These are phyloP conservation scores for Starmerella stigmatis DNA, from an alignment of 805 yeast species.

Conservation along the genomic window DNA sequence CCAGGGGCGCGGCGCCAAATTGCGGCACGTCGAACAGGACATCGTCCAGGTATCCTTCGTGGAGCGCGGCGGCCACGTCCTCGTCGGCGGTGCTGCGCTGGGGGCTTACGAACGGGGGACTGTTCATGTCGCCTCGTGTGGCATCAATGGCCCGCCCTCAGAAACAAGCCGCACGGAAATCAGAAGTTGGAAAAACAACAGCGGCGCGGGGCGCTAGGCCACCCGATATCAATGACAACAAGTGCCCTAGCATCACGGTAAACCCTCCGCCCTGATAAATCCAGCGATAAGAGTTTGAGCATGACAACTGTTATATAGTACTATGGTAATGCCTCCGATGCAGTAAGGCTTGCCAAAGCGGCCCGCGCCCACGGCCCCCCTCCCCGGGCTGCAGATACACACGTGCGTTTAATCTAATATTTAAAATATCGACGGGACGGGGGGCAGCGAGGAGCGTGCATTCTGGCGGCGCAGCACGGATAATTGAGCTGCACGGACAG, in stretches of 20 bases:
- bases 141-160: too few relatives aligned
- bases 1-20: background rate
- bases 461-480: too few relatives aligned
- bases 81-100: background rate
- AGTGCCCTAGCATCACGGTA: too few relatives aligned
- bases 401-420: too few relatives aligned
- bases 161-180: too few relatives aligned
- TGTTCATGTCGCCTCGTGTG: background rate
- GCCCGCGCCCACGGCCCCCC: too few relatives aligned
- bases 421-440: too few relatives aligned
- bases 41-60: slow-evolving; percentile 2
- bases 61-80: background rate
- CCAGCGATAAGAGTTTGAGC: background rate
- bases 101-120: background rate
- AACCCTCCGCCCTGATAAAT: slow-evolving; percentile 1
- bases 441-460: too few relatives aligned
- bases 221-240: slow-evolving; percentile 2
- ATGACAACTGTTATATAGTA: background rate
- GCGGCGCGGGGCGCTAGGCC: background rate
- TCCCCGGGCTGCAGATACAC: too few relatives aligned
- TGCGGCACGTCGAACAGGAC: background rate
- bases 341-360: too few relatives aligned
- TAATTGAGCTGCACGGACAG: too few relatives aligned
- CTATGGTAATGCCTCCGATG: too few relatives aligned
- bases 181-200: background rate